Evolutionary conservation across 2,329 filamentous ascomycete species (phyloP).

Genomic region (Calonectria ilicicola): DNA sequence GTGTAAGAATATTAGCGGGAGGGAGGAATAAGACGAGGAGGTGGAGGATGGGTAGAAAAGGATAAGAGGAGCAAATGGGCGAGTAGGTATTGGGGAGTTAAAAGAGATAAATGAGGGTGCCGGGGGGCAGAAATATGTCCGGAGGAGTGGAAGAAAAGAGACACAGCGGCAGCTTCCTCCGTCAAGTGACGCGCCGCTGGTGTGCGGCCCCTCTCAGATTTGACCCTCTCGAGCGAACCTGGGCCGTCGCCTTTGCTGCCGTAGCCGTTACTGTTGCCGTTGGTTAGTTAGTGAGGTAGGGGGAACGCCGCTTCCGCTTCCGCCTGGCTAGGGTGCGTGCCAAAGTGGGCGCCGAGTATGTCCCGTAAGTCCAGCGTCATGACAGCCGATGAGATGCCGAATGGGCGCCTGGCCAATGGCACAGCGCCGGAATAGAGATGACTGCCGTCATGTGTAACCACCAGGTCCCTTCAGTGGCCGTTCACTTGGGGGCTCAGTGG

Average conservation of each 20-base stretch:
- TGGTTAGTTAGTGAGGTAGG: neutral
- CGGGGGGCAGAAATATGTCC: constrained; percentile 23
- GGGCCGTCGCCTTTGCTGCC: neutral
- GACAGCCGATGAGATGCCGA: constrained; percentile 26
- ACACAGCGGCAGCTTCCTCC: constrained; percentile 24
- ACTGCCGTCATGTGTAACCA: constrained; percentile 1
- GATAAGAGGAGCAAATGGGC: neutral
- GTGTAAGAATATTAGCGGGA: neutral
- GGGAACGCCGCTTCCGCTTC: constrained; percentile 14
- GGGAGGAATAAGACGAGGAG: constrained; percentile 13
- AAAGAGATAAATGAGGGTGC: constrained; percentile 11
- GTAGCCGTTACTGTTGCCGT: constrained; percentile 9
- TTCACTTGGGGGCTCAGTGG: constrained; percentile 3
- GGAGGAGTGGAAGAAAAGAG: constrained; percentile 36
- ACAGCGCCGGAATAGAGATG: constrained; percentile 14
- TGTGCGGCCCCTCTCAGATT: constrained; percentile 16
- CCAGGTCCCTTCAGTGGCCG: neutral
- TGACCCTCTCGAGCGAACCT: constrained; percentile 9
- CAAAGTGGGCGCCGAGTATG: neutral
- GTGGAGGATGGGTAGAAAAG: neutral
- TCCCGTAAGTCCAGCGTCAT: neutral
- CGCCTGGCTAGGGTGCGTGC: neutral
- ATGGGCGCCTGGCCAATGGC: constrained; percentile 17
- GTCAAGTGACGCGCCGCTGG: constrained; percentile 39
- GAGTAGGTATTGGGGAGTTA: constrained; percentile 9